A percentile compares a stretch with the other conserved stretches of the same genome.
phyloP scores from a whole-genome alignment of 768 basidiomycete species.

The Clavulina sp. region DNA sequence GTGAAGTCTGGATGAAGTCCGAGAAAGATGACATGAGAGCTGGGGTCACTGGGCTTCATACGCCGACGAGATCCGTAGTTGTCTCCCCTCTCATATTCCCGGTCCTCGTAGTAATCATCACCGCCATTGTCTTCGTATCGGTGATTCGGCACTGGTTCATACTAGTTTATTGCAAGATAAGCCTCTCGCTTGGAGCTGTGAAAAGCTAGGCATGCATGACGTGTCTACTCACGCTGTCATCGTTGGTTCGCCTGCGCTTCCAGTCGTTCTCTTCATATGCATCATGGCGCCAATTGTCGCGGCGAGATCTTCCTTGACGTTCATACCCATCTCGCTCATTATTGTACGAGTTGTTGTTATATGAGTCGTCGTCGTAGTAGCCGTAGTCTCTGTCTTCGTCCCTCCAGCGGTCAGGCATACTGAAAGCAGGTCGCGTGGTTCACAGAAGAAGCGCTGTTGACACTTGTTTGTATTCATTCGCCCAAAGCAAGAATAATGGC shows the following conservation, averaged over 20 bases:
- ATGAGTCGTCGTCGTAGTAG: conserved; percentile 20
- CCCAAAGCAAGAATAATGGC: conserved; percentile 28
- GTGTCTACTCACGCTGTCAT: conserved; percentile 13
- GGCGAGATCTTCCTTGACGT: conserved; percentile 13
- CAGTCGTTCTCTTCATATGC: conserved; percentile 48
- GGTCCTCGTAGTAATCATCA: conserved; percentile 30
- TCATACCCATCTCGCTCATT: too few species aligned
- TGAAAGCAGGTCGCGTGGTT: not conserved
- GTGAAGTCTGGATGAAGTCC: conserved; percentile 84
- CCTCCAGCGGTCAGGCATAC: conserved; percentile 43
- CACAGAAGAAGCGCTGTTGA: not conserved
- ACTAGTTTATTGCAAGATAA: not conserved
- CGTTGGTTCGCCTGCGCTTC: conserved; percentile 65
- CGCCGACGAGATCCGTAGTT: conserved; percentile 26
- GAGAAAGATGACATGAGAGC: conserved; percentile 88
- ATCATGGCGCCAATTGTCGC: conserved; percentile 32
- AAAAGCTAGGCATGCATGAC: not conserved
- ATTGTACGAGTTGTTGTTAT: conserved; percentile 20
- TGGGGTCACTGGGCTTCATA: conserved; percentile 66
- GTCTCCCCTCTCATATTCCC: conserved; percentile 19
- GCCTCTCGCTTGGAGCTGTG: conserved; percentile 9
- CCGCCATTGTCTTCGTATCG: conserved; percentile 10
- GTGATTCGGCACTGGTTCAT: not conserved
- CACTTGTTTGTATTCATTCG: not conserved
- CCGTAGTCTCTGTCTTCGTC: conserved; percentile 25